A percentile compares a stretch with the other conserved stretches of the same genome.
Conservation (phyloP, 257 asterid genomes). For the Gynochthodes officinalis region DNA sequence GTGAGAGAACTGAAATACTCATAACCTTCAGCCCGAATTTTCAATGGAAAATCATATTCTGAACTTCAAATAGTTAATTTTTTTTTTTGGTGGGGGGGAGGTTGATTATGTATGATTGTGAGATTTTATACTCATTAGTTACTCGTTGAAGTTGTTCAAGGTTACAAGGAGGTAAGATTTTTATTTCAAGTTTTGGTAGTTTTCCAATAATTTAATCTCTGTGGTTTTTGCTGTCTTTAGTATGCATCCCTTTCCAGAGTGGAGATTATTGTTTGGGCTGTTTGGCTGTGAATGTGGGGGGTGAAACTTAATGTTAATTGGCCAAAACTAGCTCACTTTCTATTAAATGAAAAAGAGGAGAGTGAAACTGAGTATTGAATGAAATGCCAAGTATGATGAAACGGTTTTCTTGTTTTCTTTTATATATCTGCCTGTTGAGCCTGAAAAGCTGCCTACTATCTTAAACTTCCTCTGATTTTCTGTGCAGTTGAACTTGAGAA, state of each 20-base stretch:
- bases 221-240: not conserved
- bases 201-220: too few relatives aligned
- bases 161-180: too few relatives aligned
- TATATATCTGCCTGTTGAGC: not conserved
- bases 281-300: not conserved
- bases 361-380: too few relatives aligned
- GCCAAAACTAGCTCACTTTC: not conserved
- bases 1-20: not conserved
- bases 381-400: not conserved
- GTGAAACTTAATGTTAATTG: not conserved
- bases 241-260: not conserved
- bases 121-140: too few relatives aligned
- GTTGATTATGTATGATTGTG: too few relatives aligned
- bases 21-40: too few relatives aligned
- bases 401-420: not conserved
- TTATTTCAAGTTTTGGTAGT: too few relatives aligned
- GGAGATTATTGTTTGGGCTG: not conserved
- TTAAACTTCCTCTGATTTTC: constrained; percentile 6
- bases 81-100: too few relatives aligned
- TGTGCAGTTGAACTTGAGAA: constrained; percentile 87
- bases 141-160: too few relatives aligned
- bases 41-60: too few relatives aligned
- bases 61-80: too few relatives aligned
- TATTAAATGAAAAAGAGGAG: not conserved
- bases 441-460: not conserved